Evolutionary conservation across 306 rosid genomes (phyloP), one percentile per base, ranked within the genome.

Genomic region (Medicago ruthenica): DNA sequence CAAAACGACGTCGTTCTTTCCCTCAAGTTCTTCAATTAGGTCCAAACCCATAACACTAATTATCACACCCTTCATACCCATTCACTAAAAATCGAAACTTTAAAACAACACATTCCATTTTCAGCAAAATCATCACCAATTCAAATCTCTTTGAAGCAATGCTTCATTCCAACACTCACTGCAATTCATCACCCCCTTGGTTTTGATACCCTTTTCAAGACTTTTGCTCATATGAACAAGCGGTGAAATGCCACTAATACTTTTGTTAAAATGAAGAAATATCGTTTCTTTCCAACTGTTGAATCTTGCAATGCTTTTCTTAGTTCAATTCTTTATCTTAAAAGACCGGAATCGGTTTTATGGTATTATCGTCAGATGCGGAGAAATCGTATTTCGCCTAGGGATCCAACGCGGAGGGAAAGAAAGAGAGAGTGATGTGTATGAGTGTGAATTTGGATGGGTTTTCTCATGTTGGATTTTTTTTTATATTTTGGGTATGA

Each of bases 291-390:
- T 47, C 98, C 95, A 0, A 81, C 87, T 18, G 79, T 91, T 9
- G 90, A 85, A 60, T 94, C 93, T 8, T 94, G 96, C 80, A 94
- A 88, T 73, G 95, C 92, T 0, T 94, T 75, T 75, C 8, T 94
- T 10, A 88, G 95, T 79, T 87, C 95, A 0, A 20, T 87, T 83
- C 90, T 92, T 74, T 80, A 68, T 16, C 79, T 92, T 31, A 83
- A 68, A 8, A 88, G 97, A 62, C 81, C 85, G 0, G 89, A 87
- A 75, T 53, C 90, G 10, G 90, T 84, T 67, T 55, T 92, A 67
- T 69, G 55, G 0, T 90, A 92, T 79, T 84, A 87, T 65, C 70
- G 77, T 9, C 87, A 87, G 78, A 85, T 94, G 89, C 64, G 55
- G 48, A 79, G 81, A 3, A 10, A 45, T 73, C 71, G 79, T 60